Evolutionary conservation across 768 basidiomycete species (phyloP).

Genomic region (Russula olivacea): DNA sequence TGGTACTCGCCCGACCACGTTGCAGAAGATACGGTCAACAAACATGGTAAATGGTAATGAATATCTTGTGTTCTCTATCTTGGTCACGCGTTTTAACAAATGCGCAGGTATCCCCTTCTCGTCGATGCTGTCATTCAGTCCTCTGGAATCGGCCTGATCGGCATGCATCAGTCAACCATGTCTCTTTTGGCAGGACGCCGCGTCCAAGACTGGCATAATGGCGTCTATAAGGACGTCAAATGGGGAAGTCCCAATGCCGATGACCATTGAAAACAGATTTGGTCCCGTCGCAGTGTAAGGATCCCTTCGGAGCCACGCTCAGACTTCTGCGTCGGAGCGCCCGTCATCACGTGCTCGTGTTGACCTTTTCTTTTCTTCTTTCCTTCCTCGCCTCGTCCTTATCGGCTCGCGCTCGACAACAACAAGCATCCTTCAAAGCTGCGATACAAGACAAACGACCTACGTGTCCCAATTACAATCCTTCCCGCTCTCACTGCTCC

Average conservation of each 20-base stretch:
- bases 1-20: constrained; percentile 37
- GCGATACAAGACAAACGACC: too few relatives aligned
- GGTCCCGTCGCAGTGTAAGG: neutral
- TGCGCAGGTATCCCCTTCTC: constrained; percentile 62
- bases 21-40: constrained; percentile 31
- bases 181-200: constrained; percentile 61
- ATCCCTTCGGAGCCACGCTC: too few relatives aligned
- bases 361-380: too few relatives aligned
- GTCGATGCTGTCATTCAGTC: constrained; percentile 72
- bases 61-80: neutral
- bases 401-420: too few relatives aligned
- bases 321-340: too few relatives aligned
- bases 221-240: constrained; percentile 45
- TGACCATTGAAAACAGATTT: constrained; percentile 38
- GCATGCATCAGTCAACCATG: constrained; percentile 68
- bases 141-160: constrained; percentile 60
- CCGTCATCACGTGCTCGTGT: too few relatives aligned
- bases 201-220: constrained; percentile 60
- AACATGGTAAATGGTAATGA: constrained; percentile 35
- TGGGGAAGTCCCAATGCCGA: constrained; percentile 57
- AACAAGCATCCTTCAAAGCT: too few relatives aligned
- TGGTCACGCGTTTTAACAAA: neutral
- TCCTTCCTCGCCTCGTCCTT: too few relatives aligned
- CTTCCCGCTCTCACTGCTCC: too few relatives aligned
- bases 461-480: too few relatives aligned